Evolutionary conservation across 345 rosid species (phyloP), one percentile per base, ranked within the genome.

Genomic region (Ricinus communis): DNA sequence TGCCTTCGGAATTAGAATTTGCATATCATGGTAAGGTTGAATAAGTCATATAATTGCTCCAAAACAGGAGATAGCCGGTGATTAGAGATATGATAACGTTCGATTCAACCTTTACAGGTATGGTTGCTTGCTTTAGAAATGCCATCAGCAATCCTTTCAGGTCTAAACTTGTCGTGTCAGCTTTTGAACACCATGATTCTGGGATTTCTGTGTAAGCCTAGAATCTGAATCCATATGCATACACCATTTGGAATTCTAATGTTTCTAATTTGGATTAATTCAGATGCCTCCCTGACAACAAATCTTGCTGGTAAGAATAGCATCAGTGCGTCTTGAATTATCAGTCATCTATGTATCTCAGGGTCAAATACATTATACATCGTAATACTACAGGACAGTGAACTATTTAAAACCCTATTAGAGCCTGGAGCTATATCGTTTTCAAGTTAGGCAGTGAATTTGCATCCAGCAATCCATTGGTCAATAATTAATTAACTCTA

Each of bases 21-120:
- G 67, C 40, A 90, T 84, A 45, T 93, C 97, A 74, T 87, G 79
- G 69, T 87, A 81, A 53, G 97, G 96, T 70, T 84, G 88, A 7
- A 90, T 87, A 28, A 90, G 82, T 91, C n/a, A n/a, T n/a, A n/a
- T n/a, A n/a, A n/a, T n/a, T n/a, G 90, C 86, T 68, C 86, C 79
- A 47, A 72, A 68, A 79, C 79, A 0, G 81, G 83, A 60, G 81
- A 79, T 57, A 79, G 83, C 28, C 11, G 30, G 22, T 82, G 79
- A 58, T 69, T 74, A 38, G 75, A 7, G 78, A 55, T 5, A 80
- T 33, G 14, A 83, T 65, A 31, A 80, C 71, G 74, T 77, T 77
- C 55, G 75, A 62, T 21, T 80, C 65, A 7, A 57, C 57, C 76
- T 72, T 61, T 46, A 74, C 74, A 0, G 81, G 80, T 15, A 54